Conservation (phyloP, 768 basidiomycete species). For the Termitomyces sp. region DNA sequence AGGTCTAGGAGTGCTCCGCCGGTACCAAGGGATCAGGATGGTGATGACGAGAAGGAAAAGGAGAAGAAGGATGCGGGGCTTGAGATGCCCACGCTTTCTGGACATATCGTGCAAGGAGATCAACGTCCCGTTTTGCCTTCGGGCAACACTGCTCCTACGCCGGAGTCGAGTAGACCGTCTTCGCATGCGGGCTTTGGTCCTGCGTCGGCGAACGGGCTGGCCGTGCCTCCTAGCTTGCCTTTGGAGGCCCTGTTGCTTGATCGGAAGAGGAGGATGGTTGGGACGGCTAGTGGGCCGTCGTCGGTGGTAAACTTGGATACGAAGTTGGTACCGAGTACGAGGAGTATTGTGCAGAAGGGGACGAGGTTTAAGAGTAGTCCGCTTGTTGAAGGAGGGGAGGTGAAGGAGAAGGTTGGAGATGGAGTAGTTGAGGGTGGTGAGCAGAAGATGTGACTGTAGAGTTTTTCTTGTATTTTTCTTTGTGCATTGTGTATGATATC, state of each 20-base stretch:
- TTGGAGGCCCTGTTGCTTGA: constrained; percentile 65
- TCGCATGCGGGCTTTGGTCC: background rate
- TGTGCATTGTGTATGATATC: too few species aligned
- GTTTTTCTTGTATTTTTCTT: too few species aligned
- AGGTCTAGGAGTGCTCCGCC: constrained; percentile 56
- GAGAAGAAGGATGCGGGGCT: background rate
- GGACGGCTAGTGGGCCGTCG: constrained; percentile 8
- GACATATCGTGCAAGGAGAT: background rate
- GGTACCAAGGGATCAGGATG: constrained; percentile 32
- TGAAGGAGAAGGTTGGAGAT: background rate
- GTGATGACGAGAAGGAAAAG: constrained; percentile 4
- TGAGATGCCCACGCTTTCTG: background rate
- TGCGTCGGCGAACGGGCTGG: constrained; percentile 32
- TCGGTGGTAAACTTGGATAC: constrained; percentile 5
- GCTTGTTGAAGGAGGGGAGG: constrained; percentile 35
- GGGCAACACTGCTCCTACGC: background rate
- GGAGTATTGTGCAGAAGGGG: constrained; percentile 32
- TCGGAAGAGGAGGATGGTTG: constrained; percentile 49
- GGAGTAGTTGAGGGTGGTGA: background rate
- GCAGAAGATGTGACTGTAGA: background rate
- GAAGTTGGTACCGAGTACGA: background rate
- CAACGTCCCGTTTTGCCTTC: background rate
- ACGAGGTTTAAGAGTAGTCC: constrained; percentile 74
- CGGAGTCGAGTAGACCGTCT: constrained; percentile 4
- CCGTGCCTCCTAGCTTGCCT: constrained; percentile 35